phyloP scores from a whole-genome alignment of 106 monocot genomes.

The Chionographis japonica region DNA sequence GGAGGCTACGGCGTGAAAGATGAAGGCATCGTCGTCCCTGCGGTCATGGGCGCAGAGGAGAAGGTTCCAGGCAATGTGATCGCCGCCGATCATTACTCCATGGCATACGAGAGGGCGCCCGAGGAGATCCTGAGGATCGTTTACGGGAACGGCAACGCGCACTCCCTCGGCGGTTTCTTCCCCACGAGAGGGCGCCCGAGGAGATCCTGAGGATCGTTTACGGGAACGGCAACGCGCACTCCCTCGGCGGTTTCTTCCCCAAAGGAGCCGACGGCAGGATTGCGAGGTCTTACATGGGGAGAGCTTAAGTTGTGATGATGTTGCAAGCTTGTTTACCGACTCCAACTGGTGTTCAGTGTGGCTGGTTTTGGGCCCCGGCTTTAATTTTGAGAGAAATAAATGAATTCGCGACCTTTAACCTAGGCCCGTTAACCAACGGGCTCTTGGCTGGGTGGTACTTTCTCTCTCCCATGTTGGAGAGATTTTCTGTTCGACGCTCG shows the following conservation, averaged over 20 bases:
- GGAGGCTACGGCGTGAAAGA: conserved; percentile 55
- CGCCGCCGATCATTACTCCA: conserved; percentile 40
- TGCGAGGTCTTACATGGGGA: conserved; percentile 24
- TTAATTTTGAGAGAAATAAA: too few species aligned
- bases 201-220: conserved; percentile 75
- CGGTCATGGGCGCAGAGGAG: conserved; percentile 37
- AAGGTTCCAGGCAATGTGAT: conserved; percentile 41
- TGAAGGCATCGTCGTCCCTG: conserved; percentile 58
- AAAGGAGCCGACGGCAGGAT: conserved; percentile 40
- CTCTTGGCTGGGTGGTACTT: too few species aligned
- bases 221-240: conserved; percentile 26
- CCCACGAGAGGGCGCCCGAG: conserved; percentile 38
- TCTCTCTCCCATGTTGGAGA: too few species aligned
- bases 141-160: conserved; percentile 43
- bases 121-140: conserved; percentile 61
- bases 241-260: conserved; percentile 66
- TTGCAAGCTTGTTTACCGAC: too few species aligned
- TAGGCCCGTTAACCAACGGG: too few species aligned
- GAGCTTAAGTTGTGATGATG: too few species aligned
- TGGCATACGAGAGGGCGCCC: conserved; percentile 45
- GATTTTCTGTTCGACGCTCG: too few species aligned
- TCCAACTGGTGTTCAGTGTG: too few species aligned
- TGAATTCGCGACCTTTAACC: too few species aligned
- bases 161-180: conserved; percentile 52
- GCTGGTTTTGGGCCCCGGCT: too few species aligned